These are phyloP conservation scores for Deinandra increscens DNA, from an alignment of 129 eudicot genomes.

Conservation along the genomic window DNA sequence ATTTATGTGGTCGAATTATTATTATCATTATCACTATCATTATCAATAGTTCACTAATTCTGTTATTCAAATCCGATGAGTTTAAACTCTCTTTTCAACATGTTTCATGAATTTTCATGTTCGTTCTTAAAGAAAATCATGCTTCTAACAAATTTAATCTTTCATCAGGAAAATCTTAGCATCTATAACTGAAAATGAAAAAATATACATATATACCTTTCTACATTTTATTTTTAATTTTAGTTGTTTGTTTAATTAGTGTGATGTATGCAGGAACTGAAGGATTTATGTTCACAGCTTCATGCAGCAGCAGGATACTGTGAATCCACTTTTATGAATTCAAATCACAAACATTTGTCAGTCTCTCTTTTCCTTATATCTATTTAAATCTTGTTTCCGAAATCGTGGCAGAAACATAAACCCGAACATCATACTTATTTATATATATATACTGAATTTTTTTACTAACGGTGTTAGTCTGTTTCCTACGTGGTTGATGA, in stretches of 20 bases:
- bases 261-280: slow-evolving; percentile 53
- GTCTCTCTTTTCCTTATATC: slow-evolving; percentile 6
- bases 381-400: not conserved
- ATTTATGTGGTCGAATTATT: not conserved
- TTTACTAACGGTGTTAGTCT: too few relatives aligned
- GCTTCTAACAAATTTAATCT: too few relatives aligned
- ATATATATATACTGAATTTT: too few relatives aligned
- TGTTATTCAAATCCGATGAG: not conserved
- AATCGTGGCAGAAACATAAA: too few relatives aligned
- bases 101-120: not conserved
- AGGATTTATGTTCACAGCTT: slow-evolving; percentile 72
- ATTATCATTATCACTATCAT: not conserved
- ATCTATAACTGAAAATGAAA: not conserved
- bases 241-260: not conserved
- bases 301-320: slow-evolving; percentile 73
- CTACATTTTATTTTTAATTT: not conserved
- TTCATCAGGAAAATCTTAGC: not conserved
- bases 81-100: not conserved
- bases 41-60: not conserved
- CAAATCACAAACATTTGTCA: slow-evolving; percentile 45
- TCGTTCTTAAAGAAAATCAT: not conserved
- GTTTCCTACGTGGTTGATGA: too few relatives aligned
- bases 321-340: slow-evolving; percentile 45
- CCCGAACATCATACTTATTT: too few relatives aligned
- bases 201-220: too few relatives aligned